Evolutionary conservation across 1,139 yeast species (phyloP).

Genomic region (Candida tetrigidarum): DNA sequence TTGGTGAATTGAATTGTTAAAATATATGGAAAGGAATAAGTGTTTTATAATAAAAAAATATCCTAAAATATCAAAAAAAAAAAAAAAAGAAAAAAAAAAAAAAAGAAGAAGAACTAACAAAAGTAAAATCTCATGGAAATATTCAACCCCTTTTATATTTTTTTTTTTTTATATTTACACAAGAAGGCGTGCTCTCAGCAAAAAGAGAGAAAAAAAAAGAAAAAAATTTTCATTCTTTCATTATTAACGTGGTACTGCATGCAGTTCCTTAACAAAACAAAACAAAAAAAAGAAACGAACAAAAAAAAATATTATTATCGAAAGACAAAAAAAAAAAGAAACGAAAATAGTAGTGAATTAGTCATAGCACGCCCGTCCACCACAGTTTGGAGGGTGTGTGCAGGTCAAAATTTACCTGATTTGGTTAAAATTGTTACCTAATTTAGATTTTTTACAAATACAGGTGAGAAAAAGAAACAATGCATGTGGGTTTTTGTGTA

Average conservation of each 20-base stretch:
- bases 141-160: conserved; percentile 11
- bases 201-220: neutral
- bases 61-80: conserved; percentile 3
- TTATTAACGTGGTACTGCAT: neutral
- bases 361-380: conserved; percentile 1
- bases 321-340: neutral
- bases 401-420: conserved; percentile 4
- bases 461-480: neutral
- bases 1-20: conserved; percentile 17
- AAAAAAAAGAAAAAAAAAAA: conserved; percentile 7
- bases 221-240: conserved; percentile 2
- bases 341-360: no score
- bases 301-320: neutral
- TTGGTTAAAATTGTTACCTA: conserved; percentile 6
- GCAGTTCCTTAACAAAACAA: neutral
- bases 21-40: conserved; percentile 1
- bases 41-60: conserved; percentile 2
- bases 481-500: neutral
- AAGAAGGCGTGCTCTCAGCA: neutral
- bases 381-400: neutral
- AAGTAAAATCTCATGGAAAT: conserved; percentile 1
- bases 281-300: neutral
- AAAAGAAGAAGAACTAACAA: conserved; percentile 4
- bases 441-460: conserved; percentile 2
- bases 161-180: neutral